Evolutionary conservation across 495 filamentous ascomycete genomes (phyloP), one percentile per base, ranked within the genome.

Genomic region (Jackrogersella minutella): DNA sequence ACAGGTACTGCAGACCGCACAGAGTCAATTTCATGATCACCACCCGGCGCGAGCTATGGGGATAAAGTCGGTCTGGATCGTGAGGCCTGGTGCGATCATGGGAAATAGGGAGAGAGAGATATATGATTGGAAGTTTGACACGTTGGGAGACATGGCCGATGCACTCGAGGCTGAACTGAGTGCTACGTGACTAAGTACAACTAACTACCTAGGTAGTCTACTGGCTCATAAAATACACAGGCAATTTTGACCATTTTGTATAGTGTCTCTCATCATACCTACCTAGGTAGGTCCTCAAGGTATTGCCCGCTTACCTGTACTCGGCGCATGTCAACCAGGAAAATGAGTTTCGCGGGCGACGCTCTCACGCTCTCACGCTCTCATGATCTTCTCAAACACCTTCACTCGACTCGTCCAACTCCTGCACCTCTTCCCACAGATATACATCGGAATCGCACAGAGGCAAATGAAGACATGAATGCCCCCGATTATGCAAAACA

Each of bases 1-100:
- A 0, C 70, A 84, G 65, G 75, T 91, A 14, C 65, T 86, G 58
- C 82, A 87, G 68, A 84, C 84, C 5, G 88, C 87, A 13, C 84
- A 89, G 71, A 87, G 85, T 30, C 77, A 86, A 68, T 81, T 80
- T 28, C 84, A 88, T 73, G 89, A 91, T 76, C 87, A 91, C 78
- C 76, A 79, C 19, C 85, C 89, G 1, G 85, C 83, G 28, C 78
- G 73, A 55, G 66, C 79, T 64, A 74, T 84, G 64, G 85, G 82
- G 14, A 70, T 91, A 24, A 68, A 62, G 14, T 85, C 82, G 47
- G 81, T 81, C 22, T 91, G 87, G 87, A 89, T 91, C 68, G 82
- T 76, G 66, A 79, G 88, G 55, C 21, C 76, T 68, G 28, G 81
- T 77, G 72, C 79, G 74, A 33, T 79, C 76, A 54, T 76, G 49